Evolutionary conservation across 441 rosid species (phyloP).

Genomic region (Rhodomyrtus psidioides): DNA sequence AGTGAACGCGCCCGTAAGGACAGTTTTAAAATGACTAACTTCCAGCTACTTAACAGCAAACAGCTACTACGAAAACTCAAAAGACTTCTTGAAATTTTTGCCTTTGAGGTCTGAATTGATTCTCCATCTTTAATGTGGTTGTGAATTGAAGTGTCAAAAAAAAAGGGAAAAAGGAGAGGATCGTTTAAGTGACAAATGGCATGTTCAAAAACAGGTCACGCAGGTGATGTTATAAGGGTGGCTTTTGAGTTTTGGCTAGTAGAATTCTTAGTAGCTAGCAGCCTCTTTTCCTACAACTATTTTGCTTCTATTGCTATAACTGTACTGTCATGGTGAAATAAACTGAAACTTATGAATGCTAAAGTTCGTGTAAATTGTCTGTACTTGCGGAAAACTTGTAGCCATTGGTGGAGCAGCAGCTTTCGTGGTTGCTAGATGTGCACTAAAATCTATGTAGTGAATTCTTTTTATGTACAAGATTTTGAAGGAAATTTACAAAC

Average conservation of each 20-base stretch:
- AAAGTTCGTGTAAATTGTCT: neutral
- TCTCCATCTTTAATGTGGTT: neutral
- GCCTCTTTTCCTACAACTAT: neutral
- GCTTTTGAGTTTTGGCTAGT: neutral
- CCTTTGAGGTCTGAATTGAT: neutral
- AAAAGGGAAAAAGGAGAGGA: neutral
- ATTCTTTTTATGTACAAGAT: neutral
- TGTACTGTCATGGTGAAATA: neutral
- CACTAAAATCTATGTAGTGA: neutral
- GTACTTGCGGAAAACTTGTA: neutral
- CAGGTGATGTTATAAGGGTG: neutral
- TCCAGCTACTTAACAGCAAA: neutral
- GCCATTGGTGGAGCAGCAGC: neutral
- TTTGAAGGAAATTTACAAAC: neutral
- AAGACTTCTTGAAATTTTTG: neutral
- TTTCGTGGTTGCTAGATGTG: neutral
- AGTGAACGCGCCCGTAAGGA: neutral
- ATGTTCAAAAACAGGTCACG: neutral
- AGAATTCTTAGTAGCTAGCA: neutral
- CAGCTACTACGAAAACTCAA: neutral
- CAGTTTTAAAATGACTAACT: neutral
- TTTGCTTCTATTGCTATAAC: neutral
- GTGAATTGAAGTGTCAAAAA: neutral
- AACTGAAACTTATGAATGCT: neutral
- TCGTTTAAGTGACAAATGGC: neutral